A percentile compares a stretch with the other conserved stretches of the same genome.
These are phyloP conservation scores for Mortierella sp. DNA, from an alignment of 371 early-diverging fungal genomes.

Conservation along the genomic window DNA sequence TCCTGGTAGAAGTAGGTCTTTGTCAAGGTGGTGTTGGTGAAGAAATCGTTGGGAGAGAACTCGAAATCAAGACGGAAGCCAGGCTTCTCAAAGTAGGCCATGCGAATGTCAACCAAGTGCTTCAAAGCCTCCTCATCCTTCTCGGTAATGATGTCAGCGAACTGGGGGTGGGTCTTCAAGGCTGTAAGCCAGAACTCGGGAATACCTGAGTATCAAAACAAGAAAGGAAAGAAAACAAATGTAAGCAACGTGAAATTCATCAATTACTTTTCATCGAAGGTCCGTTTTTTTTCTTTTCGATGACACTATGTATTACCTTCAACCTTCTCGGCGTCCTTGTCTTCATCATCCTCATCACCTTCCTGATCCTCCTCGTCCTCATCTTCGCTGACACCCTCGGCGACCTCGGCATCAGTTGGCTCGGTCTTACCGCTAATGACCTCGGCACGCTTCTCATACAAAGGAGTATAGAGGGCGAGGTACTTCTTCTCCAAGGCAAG, in stretches of 20 bases:
- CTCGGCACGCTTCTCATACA: conserved; percentile 87
- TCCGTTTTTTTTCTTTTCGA: neutral
- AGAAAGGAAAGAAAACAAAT: neutral
- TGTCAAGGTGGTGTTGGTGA: conserved; percentile 85
- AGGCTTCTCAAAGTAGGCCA: conserved; percentile 84
- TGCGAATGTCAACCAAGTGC: conserved; percentile 86
- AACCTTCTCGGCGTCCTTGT: conserved; percentile 47
- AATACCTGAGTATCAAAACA: conserved; percentile 61
- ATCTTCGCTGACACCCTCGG: conserved; percentile 70
- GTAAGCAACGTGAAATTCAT: neutral
- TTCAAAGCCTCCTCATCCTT: conserved; percentile 89
- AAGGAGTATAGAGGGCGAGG: conserved; percentile 80
- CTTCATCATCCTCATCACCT: conserved; percentile 59
- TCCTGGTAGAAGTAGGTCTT: conserved; percentile 94
- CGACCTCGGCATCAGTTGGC: conserved; percentile 89
- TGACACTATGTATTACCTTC: conserved; percentile 25
- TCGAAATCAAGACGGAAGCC: conserved; percentile 96
- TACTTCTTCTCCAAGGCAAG: conserved; percentile 95
- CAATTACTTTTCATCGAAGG: neutral
- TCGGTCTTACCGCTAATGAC: conserved; percentile 84
- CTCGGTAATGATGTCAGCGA: conserved; percentile 88
- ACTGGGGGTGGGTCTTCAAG: conserved; percentile 86
- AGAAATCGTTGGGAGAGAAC: conserved; percentile 90
- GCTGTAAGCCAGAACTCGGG: conserved; percentile 96
- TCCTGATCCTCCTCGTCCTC: conserved; percentile 67